A percentile compares a stretch with the other conserved stretches of the same genome.
Conservation (phyloP, 2,329 filamentous ascomycete species). For the Cryphonectria naterciae region DNA sequence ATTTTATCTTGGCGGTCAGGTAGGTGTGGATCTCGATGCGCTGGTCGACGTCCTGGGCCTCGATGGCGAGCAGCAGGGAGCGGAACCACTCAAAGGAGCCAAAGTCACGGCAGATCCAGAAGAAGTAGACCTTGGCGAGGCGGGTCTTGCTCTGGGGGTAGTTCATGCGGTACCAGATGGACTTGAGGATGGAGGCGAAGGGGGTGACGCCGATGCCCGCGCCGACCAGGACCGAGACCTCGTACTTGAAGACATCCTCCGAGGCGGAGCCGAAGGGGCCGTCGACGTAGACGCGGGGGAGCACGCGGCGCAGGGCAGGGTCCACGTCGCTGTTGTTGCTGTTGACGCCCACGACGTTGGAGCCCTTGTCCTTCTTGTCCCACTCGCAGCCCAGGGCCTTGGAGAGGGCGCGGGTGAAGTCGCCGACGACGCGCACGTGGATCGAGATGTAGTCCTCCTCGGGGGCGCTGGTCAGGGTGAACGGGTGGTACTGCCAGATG, state of each 20-base stretch:
- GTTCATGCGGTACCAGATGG: slow-evolving; percentile 93
- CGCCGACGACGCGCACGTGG: slow-evolving; percentile 80
- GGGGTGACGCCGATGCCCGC: slow-evolving; percentile 87
- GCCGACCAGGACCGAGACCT: slow-evolving; percentile 77
- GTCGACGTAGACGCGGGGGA: slow-evolving; percentile 81
- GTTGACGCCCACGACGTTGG: slow-evolving; percentile 71
- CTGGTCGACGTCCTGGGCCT: slow-evolving; percentile 82
- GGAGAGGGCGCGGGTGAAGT: slow-evolving; percentile 75
- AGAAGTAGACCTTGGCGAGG: slow-evolving; percentile 86
- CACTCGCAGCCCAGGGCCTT: slow-evolving; percentile 76
- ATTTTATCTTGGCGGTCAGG: slow-evolving; percentile 84
- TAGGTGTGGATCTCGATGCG: slow-evolving; percentile 90
- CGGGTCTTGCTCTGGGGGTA: slow-evolving; percentile 80
- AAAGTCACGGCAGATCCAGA: slow-evolving; percentile 90
- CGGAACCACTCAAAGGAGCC: slow-evolving; percentile 90
- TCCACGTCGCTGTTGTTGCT: slow-evolving; percentile 63
- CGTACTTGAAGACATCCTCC: slow-evolving; percentile 89
- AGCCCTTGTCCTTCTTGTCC: slow-evolving; percentile 61
- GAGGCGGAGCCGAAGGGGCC: slow-evolving; percentile 86
- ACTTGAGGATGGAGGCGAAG: slow-evolving; percentile 85
- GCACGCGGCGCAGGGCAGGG: slow-evolving; percentile 70
- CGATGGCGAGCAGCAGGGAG: slow-evolving; percentile 80
- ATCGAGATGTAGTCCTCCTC: slow-evolving; percentile 91
- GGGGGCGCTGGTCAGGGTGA: slow-evolving; percentile 82
- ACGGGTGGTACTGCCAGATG: slow-evolving; percentile 87